These are phyloP conservation scores for Extremus antarcticus DNA, from an alignment of 495 filamentous ascomycete species.

Conservation along the genomic window DNA sequence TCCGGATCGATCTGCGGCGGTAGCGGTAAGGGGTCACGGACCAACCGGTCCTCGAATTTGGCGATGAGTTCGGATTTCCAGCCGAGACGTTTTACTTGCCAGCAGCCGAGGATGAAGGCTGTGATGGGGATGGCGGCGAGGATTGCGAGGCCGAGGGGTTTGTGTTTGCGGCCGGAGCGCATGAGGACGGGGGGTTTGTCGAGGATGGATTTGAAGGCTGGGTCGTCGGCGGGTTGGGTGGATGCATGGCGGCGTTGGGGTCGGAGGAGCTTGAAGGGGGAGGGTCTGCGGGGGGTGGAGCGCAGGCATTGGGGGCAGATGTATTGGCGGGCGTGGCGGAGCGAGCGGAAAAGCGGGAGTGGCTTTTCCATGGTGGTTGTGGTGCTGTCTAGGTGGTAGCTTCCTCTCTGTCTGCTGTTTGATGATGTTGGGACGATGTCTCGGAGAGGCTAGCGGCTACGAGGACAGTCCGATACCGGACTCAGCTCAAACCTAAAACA, in stretches of 20 bases:
- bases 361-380: neutral
- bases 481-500: no score
- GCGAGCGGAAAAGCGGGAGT: neutral
- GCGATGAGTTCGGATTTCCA: conserved; percentile 92
- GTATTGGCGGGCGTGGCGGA: neutral
- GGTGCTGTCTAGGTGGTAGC: neutral
- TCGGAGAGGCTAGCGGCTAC: neutral
- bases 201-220: conserved; percentile 65
- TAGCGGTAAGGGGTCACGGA: conserved; percentile 75
- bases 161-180: conserved; percentile 56
- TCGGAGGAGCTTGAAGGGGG: neutral
- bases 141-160: conserved; percentile 9
- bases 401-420: no score
- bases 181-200: conserved; percentile 75
- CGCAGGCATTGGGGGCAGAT: conserved; percentile 18
- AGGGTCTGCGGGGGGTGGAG: neutral
- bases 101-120: conserved; percentile 79
- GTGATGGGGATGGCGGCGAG: conserved; percentile 76
- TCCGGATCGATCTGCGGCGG: conserved; percentile 69
- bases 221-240: conserved; percentile 45
- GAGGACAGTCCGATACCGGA: no score
- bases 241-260: conserved; percentile 2
- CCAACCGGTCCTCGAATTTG: conserved; percentile 77
- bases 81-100: conserved; percentile 87
- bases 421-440: neutral